Conservation (phyloP, 352 stramenopile species). For the Aphanomyces invadans region DNA sequence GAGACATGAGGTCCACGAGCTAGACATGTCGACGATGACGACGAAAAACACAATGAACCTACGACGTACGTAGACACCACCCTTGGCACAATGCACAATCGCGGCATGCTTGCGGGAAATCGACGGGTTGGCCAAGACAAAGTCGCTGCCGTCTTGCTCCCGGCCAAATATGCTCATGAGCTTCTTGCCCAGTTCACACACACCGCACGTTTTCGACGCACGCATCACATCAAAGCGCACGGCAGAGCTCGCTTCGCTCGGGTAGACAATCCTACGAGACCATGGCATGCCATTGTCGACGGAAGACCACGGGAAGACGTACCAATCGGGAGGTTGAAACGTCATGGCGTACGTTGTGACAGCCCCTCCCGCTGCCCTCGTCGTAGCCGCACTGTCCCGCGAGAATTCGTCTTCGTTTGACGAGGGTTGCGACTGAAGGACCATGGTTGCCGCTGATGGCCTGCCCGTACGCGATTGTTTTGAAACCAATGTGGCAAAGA, state of each 20-base stretch:
- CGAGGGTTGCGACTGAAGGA: slow-evolving; percentile 5
- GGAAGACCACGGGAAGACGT: background rate
- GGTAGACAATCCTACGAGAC: slow-evolving; percentile 3
- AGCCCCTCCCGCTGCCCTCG: background rate
- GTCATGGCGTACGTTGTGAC: slow-evolving; percentile 21
- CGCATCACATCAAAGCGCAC: slow-evolving; percentile 24
- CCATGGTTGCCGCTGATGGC: too few relatives aligned
- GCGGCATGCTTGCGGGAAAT: slow-evolving; percentile 82
- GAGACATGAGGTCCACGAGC: slow-evolving; percentile 85
- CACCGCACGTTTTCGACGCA: slow-evolving; percentile 17
- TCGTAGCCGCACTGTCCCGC: background rate
- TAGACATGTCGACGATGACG: slow-evolving; percentile 25
- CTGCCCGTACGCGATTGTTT: too few relatives aligned
- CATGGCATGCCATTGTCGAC: background rate
- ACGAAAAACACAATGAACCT: background rate
- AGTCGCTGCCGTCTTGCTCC: slow-evolving; percentile 78
- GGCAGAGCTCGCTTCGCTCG: slow-evolving; percentile 7
- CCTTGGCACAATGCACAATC: slow-evolving; percentile 70
- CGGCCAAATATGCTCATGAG: slow-evolving; percentile 73
- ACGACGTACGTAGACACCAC: slow-evolving; percentile 70
- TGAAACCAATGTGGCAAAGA: too few relatives aligned
- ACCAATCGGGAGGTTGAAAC: slow-evolving; percentile 22
- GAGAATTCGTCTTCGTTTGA: slow-evolving; percentile 1
- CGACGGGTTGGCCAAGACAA: slow-evolving; percentile 80
- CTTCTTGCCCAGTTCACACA: slow-evolving; percentile 6